These are phyloP conservation scores for Achaetomiella virescens DNA, from an alignment of 495 filamentous ascomycete species.

Conservation along the genomic window DNA sequence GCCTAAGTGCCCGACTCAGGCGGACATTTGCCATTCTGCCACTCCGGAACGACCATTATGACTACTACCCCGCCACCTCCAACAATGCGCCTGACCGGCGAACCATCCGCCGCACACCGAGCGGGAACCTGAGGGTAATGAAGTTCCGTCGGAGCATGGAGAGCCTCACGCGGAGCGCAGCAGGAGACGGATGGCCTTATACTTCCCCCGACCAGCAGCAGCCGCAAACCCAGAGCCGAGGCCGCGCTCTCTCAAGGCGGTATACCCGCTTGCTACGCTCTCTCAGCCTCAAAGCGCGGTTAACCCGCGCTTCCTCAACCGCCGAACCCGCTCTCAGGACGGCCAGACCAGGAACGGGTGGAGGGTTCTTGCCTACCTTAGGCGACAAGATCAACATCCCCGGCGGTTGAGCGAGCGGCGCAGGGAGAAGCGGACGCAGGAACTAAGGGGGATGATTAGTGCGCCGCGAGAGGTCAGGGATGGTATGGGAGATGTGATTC, in stretches of 20 bases:
- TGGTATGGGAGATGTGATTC: slow-evolving; percentile 48
- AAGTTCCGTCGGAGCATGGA: slow-evolving; percentile 39
- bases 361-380: slow-evolving; percentile 28
- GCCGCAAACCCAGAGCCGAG: not conserved
- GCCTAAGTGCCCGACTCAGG: slow-evolving; percentile 41
- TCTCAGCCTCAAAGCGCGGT: not conserved
- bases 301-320: not conserved
- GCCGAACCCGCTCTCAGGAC: not conserved
- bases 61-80: slow-evolving; percentile 29
- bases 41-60: slow-evolving; percentile 27
- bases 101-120: slow-evolving; percentile 44
- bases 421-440: slow-evolving; percentile 58
- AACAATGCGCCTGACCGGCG: slow-evolving; percentile 40
- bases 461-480: slow-evolving; percentile 44
- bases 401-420: slow-evolving; percentile 54
- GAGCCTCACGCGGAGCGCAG: slow-evolving; percentile 24
- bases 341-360: too few relatives aligned
- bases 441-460: slow-evolving; percentile 62
- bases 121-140: slow-evolving; percentile 46
- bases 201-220: not conserved
- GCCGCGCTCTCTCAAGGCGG: not conserved
- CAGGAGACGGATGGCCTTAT: slow-evolving; percentile 2
- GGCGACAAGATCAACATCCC: slow-evolving; percentile 39
- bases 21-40: slow-evolving; percentile 50
- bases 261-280: not conserved